Evolutionary conservation across 179 eudicot species (phyloP).

Genomic region (Heliamphora pulchella): DNA sequence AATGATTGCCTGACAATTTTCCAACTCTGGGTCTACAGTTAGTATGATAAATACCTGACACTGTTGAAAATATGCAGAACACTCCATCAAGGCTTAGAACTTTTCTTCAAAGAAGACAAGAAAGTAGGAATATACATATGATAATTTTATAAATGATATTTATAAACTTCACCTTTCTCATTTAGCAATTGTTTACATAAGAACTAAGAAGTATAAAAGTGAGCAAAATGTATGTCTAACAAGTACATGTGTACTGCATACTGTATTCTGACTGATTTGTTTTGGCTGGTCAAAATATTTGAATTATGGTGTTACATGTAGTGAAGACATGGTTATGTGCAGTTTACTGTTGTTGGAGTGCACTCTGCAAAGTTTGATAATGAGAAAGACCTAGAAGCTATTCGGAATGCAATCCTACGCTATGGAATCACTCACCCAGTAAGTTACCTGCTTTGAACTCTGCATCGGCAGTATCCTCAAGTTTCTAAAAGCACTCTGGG

Average conservation of each 20-base stretch:
- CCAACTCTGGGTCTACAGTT: background rate
- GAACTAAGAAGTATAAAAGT: background rate
- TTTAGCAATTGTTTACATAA: background rate
- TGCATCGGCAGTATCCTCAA: background rate
- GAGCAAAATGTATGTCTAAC: background rate
- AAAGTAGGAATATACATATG: background rate
- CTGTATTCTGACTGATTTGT: background rate
- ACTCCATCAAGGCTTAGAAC: background rate
- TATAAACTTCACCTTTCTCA: background rate
- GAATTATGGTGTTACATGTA: background rate
- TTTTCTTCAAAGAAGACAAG: background rate
- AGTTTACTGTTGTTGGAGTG: slow-evolving; percentile 92
- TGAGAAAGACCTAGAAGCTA: slow-evolving; percentile 90
- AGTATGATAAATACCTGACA: background rate
- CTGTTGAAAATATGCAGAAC: background rate
- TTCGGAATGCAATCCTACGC: slow-evolving; percentile 85
- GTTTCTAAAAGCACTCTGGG: background rate
- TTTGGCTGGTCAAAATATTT: background rate
- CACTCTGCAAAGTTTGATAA: slow-evolving; percentile 99
- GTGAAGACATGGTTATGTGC: slow-evolving; percentile 20
- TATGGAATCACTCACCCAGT: slow-evolving; percentile 87
- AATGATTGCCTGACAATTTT: background rate
- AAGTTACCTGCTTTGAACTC: slow-evolving; percentile 24
- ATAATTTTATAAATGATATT: background rate
- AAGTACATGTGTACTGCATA: background rate